Percentiles rank a stretch among this genome's conserved stretches.
Evolutionary conservation across 495 filamentous ascomycete genomes (phyloP).

Genomic region (Thermothielavioides terrestris): DNA sequence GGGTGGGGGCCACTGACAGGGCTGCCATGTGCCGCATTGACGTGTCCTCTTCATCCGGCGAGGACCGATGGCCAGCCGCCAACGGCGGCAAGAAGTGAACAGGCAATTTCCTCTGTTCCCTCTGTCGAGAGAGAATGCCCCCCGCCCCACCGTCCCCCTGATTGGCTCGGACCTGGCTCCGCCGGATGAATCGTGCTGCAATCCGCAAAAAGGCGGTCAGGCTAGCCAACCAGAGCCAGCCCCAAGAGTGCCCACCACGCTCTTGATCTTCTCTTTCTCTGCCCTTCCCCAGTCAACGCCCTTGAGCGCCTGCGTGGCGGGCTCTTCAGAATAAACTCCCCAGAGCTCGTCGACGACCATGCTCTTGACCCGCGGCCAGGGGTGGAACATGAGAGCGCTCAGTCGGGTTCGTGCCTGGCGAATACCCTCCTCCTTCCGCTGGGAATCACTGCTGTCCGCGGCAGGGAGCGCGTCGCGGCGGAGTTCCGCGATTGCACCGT

Average conservation of each 20-base stretch:
- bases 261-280: conserved; percentile 27
- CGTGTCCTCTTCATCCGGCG: conserved; percentile 6
- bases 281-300: conserved; percentile 37
- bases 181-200: neutral
- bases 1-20: conserved; percentile 5
- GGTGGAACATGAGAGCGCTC: conserved; percentile 38
- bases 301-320: conserved; percentile 21
- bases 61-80: neutral
- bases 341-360: conserved; percentile 42
- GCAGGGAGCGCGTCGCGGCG: neutral
- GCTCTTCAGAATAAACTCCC: conserved; percentile 21
- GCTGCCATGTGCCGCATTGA: conserved; percentile 8
- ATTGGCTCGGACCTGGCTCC: conserved; percentile 9
- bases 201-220: conserved; percentile 7
- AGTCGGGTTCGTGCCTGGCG: conserved; percentile 36
- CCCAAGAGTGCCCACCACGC: conserved; percentile 27
- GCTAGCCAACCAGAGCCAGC: conserved; percentile 11
- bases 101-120: too few species aligned
- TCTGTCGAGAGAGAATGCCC: too few species aligned
- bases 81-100: too few species aligned
- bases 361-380: conserved; percentile 38
- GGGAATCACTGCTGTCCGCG: conserved; percentile 5
- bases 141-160: too few species aligned
- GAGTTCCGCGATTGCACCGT: conserved; percentile 50
- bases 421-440: conserved; percentile 21